Percentiles rank a stretch among this genome's conserved stretches.
Conservation (phyloP, 2,329 filamentous ascomycete genomes). For the Ophiocordyceps robertsii region DNA sequence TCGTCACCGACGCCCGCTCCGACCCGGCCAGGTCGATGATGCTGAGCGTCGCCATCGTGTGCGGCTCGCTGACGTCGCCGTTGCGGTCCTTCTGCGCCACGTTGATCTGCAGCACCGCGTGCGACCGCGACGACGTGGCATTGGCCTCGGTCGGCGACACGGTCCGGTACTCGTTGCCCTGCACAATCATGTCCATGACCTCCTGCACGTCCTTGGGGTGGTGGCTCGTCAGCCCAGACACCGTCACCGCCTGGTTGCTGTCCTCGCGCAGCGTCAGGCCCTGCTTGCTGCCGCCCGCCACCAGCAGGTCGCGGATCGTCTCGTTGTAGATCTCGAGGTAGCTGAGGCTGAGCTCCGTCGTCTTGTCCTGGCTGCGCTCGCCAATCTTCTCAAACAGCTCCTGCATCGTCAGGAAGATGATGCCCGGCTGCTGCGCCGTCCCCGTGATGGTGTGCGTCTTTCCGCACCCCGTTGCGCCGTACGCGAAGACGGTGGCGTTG, state of each 20-base stretch:
- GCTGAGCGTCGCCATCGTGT: constrained; percentile 95
- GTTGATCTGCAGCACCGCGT: constrained; percentile 96
- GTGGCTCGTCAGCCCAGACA: constrained; percentile 81
- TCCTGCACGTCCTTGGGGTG: constrained; percentile 83
- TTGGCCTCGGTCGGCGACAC: constrained; percentile 97
- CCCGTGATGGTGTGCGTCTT: constrained; percentile 98
- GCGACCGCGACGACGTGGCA: constrained; percentile 90
- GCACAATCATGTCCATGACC: constrained; percentile 98
- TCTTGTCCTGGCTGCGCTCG: constrained; percentile 76
- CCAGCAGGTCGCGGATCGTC: constrained; percentile 86
- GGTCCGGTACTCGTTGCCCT: constrained; percentile 85
- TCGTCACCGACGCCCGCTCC: constrained; percentile 89
- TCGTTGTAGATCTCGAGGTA: constrained; percentile 99
- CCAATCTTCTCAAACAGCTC: constrained; percentile 92
- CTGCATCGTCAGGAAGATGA: constrained; percentile 98
- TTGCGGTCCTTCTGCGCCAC: constrained; percentile 89
- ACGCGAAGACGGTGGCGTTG: constrained; percentile 97
- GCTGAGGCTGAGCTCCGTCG: constrained; percentile 80
- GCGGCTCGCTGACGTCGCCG: constrained; percentile 80
- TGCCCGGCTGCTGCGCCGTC: constrained; percentile 82
- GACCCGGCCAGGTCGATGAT: constrained; percentile 97
- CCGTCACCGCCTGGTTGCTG: constrained; percentile 82
- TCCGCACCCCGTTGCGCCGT: constrained; percentile 93
- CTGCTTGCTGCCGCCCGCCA: constrained; percentile 70
- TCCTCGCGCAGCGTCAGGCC: constrained; percentile 90